These are phyloP conservation scores for Xylaria sp. DNA, from an alignment of 2,329 filamentous ascomycete species.

Conservation along the genomic window DNA sequence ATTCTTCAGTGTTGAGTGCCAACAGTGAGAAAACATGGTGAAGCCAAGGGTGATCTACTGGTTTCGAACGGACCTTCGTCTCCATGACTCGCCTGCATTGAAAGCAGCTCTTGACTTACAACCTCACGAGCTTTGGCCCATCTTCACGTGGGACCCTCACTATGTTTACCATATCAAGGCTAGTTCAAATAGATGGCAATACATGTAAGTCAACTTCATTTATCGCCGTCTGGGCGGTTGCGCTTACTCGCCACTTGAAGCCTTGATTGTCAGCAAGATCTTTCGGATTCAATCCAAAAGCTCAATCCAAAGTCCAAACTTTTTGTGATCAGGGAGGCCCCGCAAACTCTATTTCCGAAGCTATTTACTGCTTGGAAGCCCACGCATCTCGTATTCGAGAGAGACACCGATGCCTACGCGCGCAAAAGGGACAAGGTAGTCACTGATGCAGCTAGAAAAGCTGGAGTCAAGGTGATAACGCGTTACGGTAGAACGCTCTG, in stretches of 20 bases:
- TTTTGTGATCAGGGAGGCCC: constrained; percentile 73
- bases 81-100: constrained; percentile 78
- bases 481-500: constrained; percentile 72
- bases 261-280: constrained; percentile 74
- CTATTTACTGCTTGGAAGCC: constrained; percentile 75
- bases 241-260: too few relatives aligned
- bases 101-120: constrained; percentile 73
- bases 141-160: constrained; percentile 83
- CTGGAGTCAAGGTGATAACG: constrained; percentile 71
- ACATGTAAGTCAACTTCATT: constrained; percentile 54
- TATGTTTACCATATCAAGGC: constrained; percentile 76
- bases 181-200: constrained; percentile 77
- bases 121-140: constrained; percentile 71
- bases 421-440: constrained; percentile 67
- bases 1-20: neutral
- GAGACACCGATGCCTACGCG: constrained; percentile 77
- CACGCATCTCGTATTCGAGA: constrained; percentile 79
- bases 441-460: constrained; percentile 61
- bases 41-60: constrained; percentile 71
- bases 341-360: constrained; percentile 73
- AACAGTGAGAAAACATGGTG: neutral
- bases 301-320: constrained; percentile 72
- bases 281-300: constrained; percentile 69
- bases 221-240: too few relatives aligned
- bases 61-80: constrained; percentile 78